A percentile compares a stretch with the other conserved stretches of the same genome.
Conservation (phyloP, 2,329 filamentous ascomycete species). For the Salinomyces thailandicus region DNA sequence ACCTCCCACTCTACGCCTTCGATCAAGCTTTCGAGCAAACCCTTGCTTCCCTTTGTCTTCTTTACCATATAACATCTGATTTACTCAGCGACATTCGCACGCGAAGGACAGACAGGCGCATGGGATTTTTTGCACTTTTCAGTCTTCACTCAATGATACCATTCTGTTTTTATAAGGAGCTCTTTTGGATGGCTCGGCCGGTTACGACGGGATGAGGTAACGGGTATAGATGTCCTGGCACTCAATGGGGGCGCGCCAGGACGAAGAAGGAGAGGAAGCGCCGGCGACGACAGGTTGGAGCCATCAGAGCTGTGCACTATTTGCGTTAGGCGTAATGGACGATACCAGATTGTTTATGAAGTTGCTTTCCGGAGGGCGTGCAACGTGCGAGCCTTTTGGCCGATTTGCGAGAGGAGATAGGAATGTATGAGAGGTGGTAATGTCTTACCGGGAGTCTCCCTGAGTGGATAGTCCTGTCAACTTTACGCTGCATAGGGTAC, state of each 20-base stretch:
- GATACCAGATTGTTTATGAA: constrained; percentile 1
- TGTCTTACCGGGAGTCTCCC: too few species aligned
- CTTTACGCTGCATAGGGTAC: too few species aligned
- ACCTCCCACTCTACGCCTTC: neutral
- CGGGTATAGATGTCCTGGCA: neutral
- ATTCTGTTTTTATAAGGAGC: neutral
- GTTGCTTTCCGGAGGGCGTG: too few species aligned
- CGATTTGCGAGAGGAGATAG: too few species aligned
- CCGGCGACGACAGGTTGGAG: neutral
- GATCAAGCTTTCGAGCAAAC: neutral
- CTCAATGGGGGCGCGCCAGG: neutral
- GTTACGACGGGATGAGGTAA: neutral
- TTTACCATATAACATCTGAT: constrained; percentile 1
- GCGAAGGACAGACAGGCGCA: neutral
- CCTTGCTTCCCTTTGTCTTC: neutral
- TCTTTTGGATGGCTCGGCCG: neutral
- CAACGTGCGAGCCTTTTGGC: too few species aligned
- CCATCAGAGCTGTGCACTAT: neutral
- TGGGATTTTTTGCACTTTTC: neutral
- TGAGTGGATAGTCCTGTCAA: too few species aligned
- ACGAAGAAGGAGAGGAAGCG: neutral
- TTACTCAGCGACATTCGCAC: neutral
- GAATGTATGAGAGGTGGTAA: too few species aligned
- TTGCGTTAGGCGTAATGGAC: too few species aligned
- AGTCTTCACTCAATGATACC: constrained; percentile 1